phyloP scores from a whole-genome alignment of 192 early-diverging fungal species.

The Mortierella antarctica region DNA sequence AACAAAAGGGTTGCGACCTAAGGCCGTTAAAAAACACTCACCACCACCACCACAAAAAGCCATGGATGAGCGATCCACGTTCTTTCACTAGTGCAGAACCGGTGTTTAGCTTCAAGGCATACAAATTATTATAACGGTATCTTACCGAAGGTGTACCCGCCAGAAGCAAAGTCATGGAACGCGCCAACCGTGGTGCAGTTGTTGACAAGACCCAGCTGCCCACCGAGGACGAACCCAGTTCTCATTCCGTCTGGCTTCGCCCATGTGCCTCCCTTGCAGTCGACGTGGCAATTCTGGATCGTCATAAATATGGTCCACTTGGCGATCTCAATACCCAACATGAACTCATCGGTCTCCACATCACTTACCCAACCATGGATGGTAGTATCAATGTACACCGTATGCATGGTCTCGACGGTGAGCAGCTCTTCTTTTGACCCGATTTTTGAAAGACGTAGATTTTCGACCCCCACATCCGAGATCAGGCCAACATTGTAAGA shows the following conservation, averaged over 20 bases:
- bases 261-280: constrained; percentile 44
- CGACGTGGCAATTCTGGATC: constrained; percentile 48
- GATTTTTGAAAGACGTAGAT: constrained; percentile 24
- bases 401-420: constrained; percentile 39
- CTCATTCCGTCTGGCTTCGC: constrained; percentile 27
- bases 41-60: no score
- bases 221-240: no score
- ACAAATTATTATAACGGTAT: no score
- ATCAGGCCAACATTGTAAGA: constrained; percentile 35
- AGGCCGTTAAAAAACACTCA: no score
- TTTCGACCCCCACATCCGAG: constrained; percentile 44
- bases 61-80: no score
- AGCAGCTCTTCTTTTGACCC: constrained; percentile 15
- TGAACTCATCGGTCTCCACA: constrained; percentile 35
- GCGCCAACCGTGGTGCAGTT: no score
- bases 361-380: constrained; percentile 44
- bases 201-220: no score
- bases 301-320: constrained; percentile 38
- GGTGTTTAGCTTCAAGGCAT: no score
- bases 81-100: no score
- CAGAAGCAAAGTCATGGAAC: no score
- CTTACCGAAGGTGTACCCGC: no score
- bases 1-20: no score
- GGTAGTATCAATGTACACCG: constrained; percentile 30
- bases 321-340: constrained; percentile 28